These are phyloP conservation scores for Quercus parvula DNA, from an alignment of 306 rosid genomes.

Conservation along the genomic window DNA sequence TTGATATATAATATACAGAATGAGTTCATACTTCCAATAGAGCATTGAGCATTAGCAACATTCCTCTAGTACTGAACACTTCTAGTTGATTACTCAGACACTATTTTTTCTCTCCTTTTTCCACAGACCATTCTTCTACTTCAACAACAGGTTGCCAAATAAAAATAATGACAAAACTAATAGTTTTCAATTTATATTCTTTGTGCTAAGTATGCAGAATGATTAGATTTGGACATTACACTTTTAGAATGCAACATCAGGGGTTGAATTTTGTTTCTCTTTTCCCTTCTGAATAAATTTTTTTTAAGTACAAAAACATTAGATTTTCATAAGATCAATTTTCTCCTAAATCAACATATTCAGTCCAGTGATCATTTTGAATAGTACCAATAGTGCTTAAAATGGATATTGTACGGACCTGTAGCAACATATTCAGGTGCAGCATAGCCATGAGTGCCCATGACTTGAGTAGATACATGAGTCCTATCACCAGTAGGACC, in stretches of 20 bases:
- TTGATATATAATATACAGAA: background rate
- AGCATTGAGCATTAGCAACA: background rate
- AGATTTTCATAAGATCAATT: background rate
- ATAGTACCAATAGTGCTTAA: background rate
- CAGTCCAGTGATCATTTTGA: background rate
- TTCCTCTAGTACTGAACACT: background rate
- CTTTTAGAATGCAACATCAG: background rate
- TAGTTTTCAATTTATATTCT: background rate
- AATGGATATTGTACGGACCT: constrained; percentile 44
- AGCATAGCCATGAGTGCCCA: constrained; percentile 96
- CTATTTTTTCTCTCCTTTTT: background rate
- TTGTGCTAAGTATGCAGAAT: background rate
- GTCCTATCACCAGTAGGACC: constrained; percentile 98
- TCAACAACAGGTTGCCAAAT: background rate
- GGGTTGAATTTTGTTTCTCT: background rate
- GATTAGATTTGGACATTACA: background rate
- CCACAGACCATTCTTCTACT: background rate
- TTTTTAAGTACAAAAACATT: background rate
- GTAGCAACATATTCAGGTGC: constrained; percentile 98
- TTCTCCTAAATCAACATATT: background rate
- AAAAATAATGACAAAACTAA: background rate
- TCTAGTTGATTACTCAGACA: background rate
- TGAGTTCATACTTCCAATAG: background rate
- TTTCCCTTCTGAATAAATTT: background rate
- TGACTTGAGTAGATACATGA: constrained; percentile 92